phyloP scores from a whole-genome alignment of 495 filamentous ascomycete genomes.

The Tuber umbilicatum region DNA sequence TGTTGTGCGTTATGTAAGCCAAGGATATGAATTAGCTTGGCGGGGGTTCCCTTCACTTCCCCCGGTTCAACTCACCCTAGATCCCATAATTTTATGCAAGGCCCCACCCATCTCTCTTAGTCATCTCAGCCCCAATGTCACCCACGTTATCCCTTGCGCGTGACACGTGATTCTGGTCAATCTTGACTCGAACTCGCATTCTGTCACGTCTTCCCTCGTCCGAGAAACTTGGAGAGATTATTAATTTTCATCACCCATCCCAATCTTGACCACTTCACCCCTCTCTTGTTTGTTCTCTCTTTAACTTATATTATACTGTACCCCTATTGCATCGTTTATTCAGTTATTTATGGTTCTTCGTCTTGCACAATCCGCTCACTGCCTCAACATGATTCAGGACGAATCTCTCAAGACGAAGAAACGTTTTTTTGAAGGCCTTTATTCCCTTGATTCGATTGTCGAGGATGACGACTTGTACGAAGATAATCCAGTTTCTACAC shows the following conservation, averaged over 20 bases:
- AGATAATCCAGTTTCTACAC: constrained; percentile 22
- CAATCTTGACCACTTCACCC: too few relatives aligned
- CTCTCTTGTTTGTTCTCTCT: not conserved
- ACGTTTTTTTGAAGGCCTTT: constrained; percentile 33
- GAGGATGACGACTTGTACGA: constrained; percentile 14
- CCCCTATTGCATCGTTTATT: not conserved
- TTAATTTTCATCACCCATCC: too few relatives aligned
- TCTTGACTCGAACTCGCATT: not conserved
- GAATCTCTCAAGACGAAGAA: constrained; percentile 14
- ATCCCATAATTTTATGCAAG: not conserved
- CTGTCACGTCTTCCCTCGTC: not conserved
- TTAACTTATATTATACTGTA: not conserved
- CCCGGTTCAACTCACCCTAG: not conserved
- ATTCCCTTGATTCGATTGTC: constrained; percentile 27
- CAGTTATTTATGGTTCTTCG: not conserved
- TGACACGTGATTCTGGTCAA: not conserved
- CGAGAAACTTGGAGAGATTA: not conserved
- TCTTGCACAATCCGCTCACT: not conserved
- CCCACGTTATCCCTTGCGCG: not conserved
- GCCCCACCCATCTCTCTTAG: not conserved
- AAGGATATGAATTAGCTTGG: not conserved
- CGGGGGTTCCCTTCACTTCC: not conserved
- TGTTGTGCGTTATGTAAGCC: not conserved
- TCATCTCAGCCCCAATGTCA: not conserved
- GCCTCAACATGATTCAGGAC: not conserved